Evolutionary conservation across 2,329 filamentous ascomycete species (phyloP).

Genomic region (Nothopassalora personata): DNA sequence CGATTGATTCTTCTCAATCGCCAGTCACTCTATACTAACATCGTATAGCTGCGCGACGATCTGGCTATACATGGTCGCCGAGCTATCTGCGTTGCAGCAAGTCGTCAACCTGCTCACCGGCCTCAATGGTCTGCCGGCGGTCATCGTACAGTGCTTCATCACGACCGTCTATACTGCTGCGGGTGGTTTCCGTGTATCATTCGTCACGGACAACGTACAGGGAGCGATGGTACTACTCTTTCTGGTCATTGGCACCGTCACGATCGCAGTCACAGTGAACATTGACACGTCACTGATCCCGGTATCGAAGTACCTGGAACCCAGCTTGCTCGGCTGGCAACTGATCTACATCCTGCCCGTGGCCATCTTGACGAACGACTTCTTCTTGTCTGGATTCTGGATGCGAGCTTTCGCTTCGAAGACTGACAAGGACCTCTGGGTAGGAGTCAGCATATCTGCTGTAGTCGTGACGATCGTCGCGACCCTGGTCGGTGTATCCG

Average conservation of each 20-base stretch:
- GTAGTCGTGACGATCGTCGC: slow-evolving; percentile 63
- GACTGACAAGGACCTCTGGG: slow-evolving; percentile 70
- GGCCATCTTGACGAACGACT: slow-evolving; percentile 76
- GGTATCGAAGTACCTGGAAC: slow-evolving; percentile 62
- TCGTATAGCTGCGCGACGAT: slow-evolving; percentile 60
- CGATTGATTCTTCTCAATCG: slow-evolving; percentile 11
- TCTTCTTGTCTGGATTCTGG: slow-evolving; percentile 82
- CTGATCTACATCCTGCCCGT: slow-evolving; percentile 78
- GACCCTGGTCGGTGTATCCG: slow-evolving; percentile 65
- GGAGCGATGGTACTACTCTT: slow-evolving; percentile 71
- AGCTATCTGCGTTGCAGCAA: slow-evolving; percentile 75
- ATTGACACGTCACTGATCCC: slow-evolving; percentile 65
- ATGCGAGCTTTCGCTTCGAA: slow-evolving; percentile 75
- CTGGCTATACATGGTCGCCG: slow-evolving; percentile 82
- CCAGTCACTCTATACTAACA: slow-evolving; percentile 10
- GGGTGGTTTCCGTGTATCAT: slow-evolving; percentile 78
- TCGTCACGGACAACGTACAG: slow-evolving; percentile 77
- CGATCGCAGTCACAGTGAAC: slow-evolving; percentile 69
- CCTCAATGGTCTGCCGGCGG: slow-evolving; percentile 65
- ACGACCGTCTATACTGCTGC: slow-evolving; percentile 77
- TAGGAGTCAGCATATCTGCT: slow-evolving; percentile 66
- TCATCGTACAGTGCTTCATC: slow-evolving; percentile 71
- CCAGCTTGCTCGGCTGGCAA: slow-evolving; percentile 74
- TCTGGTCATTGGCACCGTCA: slow-evolving; percentile 69
- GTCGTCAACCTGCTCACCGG: slow-evolving; percentile 70